Evolutionary conservation across 148 eudicot genomes (phyloP).

Genomic region (Vaccinium corymbosum): DNA sequence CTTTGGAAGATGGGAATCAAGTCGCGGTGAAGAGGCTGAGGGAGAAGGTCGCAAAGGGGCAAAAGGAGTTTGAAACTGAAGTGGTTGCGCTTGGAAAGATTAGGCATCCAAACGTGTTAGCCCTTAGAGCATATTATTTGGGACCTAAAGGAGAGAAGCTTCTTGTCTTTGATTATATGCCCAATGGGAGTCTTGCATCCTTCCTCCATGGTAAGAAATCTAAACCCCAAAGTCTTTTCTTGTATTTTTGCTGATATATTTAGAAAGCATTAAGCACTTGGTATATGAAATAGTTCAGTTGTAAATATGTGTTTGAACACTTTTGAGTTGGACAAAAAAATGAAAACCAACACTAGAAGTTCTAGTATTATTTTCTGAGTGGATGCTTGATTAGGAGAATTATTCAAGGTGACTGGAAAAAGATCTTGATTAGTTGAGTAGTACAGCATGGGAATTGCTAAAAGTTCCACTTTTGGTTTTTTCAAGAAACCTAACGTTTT

Average conservation of each 20-base stretch:
- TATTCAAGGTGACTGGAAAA: no score
- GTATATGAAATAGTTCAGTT: background rate
- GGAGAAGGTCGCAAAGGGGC: slow-evolving; percentile 77
- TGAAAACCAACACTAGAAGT: background rate
- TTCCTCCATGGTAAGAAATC: slow-evolving; percentile 73
- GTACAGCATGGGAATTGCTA: no score
- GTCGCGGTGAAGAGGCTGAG: slow-evolving; percentile 90
- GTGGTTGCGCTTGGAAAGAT: slow-evolving; percentile 67
- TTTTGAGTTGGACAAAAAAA: background rate
- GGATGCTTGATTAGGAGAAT: background rate
- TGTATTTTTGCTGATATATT: background rate
- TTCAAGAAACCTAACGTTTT: no score
- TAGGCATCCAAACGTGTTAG: slow-evolving; percentile 67
- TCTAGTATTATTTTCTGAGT: no score
- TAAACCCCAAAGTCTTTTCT: background rate
- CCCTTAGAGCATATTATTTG: slow-evolving; percentile 81
- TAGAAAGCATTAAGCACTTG: background rate
- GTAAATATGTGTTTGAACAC: background rate
- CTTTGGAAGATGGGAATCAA: slow-evolving; percentile 73
- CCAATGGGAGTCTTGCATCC: slow-evolving; percentile 84
- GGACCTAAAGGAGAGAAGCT: slow-evolving; percentile 95
- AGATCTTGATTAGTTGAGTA: no score
- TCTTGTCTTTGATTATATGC: slow-evolving; percentile 70
- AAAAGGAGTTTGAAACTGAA: slow-evolving; percentile 85
- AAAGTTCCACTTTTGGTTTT: no score